phyloP scores from a whole-genome alignment of 2,329 filamentous ascomycete species.

The Cladosporium sphaerospermum region DNA sequence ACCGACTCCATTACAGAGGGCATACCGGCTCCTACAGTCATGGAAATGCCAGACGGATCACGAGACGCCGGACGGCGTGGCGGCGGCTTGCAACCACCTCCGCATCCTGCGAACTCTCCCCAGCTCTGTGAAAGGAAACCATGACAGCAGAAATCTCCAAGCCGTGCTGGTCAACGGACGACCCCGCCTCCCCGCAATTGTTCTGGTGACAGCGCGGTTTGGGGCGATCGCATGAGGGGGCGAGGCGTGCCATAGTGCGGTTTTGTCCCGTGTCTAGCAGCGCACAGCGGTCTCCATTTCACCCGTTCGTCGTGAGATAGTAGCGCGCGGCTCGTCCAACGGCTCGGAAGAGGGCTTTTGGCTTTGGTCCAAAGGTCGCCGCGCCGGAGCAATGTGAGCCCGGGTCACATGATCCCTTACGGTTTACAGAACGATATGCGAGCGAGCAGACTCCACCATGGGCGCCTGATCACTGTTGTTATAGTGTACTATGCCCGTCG shows the following conservation, averaged over 20 bases:
- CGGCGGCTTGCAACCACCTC: background rate
- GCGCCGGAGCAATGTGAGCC: too few species aligned
- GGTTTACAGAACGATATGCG: background rate
- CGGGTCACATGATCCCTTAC: background rate
- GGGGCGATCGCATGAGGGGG: too few species aligned
- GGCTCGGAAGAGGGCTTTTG: too few species aligned
- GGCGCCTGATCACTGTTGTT: too few species aligned
- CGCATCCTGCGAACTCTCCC: slow-evolving; percentile 1
- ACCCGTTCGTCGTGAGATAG: too few species aligned
- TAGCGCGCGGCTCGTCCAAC: too few species aligned
- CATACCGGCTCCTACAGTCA: background rate
- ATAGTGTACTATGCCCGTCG: too few species aligned
- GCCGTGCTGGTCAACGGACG: background rate
- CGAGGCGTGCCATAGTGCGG: too few species aligned
- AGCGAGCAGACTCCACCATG: background rate
- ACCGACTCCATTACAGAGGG: background rate
- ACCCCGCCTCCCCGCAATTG: slow-evolving; percentile 8
- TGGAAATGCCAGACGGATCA: background rate
- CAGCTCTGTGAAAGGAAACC: background rate
- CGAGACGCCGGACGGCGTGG: background rate
- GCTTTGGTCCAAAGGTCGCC: too few species aligned
- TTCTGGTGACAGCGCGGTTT: background rate
- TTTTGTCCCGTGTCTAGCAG: too few species aligned
- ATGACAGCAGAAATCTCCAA: slow-evolving; percentile 7
- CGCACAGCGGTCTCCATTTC: too few species aligned